Evolutionary conservation across 345 rosid genomes (phyloP).

Genomic region (Gossypium anomalum): DNA sequence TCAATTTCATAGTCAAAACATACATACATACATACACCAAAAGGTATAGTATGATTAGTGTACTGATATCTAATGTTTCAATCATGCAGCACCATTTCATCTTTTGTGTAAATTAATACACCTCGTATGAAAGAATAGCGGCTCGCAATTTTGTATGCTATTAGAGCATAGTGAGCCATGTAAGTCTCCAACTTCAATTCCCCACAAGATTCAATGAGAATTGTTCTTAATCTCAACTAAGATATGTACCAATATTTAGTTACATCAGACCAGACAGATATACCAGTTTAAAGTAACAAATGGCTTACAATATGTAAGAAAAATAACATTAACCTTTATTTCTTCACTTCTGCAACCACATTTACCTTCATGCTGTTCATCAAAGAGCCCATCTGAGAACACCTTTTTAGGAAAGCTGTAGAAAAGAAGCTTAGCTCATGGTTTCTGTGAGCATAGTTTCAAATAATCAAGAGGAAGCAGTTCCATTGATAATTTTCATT

Average conservation of each 20-base stretch:
- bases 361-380: not conserved
- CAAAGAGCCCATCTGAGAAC: not conserved
- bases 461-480: not conserved
- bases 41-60: slow-evolving; percentile 7
- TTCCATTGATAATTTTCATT: not conserved
- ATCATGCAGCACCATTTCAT: slow-evolving; percentile 17
- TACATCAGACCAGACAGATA: not conserved
- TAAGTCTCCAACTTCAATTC: not conserved
- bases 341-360: not conserved
- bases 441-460: not conserved
- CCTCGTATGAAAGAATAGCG: not conserved
- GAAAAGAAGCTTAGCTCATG: not conserved
- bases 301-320: too few species aligned
- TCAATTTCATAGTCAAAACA: not conserved
- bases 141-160: not conserved
- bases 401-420: not conserved
- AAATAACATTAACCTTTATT: too few species aligned
- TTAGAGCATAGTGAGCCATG: not conserved
- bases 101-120: not conserved
- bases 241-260: not conserved
- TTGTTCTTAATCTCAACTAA: not conserved
- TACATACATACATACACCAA: slow-evolving; percentile 14
- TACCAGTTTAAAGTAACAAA: not conserved
- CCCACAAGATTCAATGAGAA: not conserved
- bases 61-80: slow-evolving; percentile 9